Percentiles rank a stretch among this genome's conserved stretches.
phyloP scores from a whole-genome alignment of 176 grass and related monocot species.

The Phragmites australis region DNA sequence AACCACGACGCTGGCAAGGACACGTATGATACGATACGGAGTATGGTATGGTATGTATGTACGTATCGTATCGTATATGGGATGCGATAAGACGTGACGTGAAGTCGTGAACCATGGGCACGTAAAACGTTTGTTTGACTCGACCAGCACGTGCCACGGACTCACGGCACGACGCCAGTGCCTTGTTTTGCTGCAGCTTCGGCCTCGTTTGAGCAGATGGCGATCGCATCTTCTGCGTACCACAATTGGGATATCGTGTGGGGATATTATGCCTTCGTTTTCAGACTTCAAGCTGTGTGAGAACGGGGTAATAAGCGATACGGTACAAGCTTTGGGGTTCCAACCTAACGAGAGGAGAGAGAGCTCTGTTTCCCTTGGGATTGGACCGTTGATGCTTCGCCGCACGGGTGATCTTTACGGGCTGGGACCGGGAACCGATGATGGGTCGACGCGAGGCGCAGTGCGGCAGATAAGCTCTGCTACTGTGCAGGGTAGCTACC shows the following conservation, averaged over 20 bases:
- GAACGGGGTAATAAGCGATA: not conserved
- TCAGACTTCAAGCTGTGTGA: not conserved
- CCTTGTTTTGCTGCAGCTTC: not conserved
- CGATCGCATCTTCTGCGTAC: not conserved
- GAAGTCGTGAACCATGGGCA: not conserved
- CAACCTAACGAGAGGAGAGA: not conserved
- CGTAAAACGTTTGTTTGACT: not conserved
- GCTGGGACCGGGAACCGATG: not conserved
- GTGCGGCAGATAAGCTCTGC: too few relatives aligned
- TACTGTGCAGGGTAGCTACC: too few relatives aligned
- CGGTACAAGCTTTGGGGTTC: not conserved
- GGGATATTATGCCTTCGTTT: not conserved
- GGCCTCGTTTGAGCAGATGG: not conserved
- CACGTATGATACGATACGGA: too few relatives aligned
- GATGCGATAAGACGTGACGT: slow-evolving; percentile 6
- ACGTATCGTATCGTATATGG: not conserved
- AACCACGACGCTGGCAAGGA: too few relatives aligned
- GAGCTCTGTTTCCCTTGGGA: not conserved
- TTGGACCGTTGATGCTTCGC: too few relatives aligned
- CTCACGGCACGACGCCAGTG: not conserved
- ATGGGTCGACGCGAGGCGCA: too few relatives aligned
- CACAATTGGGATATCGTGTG: not conserved
- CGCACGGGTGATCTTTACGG: too few relatives aligned
- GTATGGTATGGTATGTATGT: too few relatives aligned
- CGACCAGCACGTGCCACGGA: not conserved